These are phyloP conservation scores for Cruciata laevipes DNA, from an alignment of 257 asterid species.

Conservation along the genomic window DNA sequence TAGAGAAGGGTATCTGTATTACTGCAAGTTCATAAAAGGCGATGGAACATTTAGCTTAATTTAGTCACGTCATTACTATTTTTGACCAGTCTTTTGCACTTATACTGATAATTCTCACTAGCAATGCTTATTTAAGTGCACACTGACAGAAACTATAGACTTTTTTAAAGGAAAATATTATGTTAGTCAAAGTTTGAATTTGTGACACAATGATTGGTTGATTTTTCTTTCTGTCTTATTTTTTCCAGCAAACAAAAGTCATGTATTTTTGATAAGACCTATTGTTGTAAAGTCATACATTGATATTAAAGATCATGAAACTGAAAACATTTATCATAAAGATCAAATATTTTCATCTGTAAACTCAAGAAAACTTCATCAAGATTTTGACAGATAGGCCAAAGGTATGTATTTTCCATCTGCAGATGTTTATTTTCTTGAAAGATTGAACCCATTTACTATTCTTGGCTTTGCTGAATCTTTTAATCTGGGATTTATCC, in stretches of 20 bases:
- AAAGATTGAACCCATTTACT: background rate
- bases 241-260: conserved; percentile 33
- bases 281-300: background rate
- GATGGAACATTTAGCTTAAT: background rate
- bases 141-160: background rate
- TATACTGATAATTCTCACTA: too few species aligned
- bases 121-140: background rate
- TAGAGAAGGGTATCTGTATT: too few species aligned
- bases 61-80: background rate
- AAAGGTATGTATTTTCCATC: too few species aligned
- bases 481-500: too few species aligned
- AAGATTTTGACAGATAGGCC: too few species aligned
- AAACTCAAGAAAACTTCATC: background rate
- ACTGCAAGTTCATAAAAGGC: too few species aligned
- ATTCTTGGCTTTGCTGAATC: too few species aligned
- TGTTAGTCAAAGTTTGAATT: background rate
- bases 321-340: background rate
- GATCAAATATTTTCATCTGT: background rate
- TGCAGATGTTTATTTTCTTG: background rate
- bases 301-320: too few species aligned
- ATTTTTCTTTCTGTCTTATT: background rate
- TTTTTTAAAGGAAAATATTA: too few species aligned
- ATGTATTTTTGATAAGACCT: background rate
- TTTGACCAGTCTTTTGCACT: background rate
- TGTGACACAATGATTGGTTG: background rate